phyloP scores from a whole-genome alignment of 805 yeast species.

The Citeromyces matritensis region DNA sequence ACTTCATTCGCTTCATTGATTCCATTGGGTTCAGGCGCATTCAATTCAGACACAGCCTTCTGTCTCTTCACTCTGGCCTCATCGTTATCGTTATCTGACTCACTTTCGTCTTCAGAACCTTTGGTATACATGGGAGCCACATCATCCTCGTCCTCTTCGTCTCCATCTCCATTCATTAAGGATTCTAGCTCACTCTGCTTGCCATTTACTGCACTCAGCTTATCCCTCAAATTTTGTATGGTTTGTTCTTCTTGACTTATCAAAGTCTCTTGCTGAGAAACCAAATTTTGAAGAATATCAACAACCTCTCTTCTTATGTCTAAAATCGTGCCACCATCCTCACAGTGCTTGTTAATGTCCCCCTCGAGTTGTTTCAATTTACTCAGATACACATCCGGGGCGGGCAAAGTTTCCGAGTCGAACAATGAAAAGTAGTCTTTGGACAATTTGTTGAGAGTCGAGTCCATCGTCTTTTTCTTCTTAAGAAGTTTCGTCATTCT shows the following conservation, averaged over 20 bases:
- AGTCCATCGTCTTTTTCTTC: slow-evolving; percentile 7
- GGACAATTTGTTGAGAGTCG: slow-evolving; percentile 7
- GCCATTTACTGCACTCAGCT: slow-evolving; percentile 11
- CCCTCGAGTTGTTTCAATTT: slow-evolving; percentile 7
- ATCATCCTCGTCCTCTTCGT: slow-evolving; percentile 7
- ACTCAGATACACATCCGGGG: slow-evolving; percentile 13
- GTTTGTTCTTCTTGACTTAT: slow-evolving; percentile 7
- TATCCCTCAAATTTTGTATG: slow-evolving; percentile 5
- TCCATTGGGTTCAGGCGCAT: no score
- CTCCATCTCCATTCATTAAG: slow-evolving; percentile 3
- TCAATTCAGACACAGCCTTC: no score
- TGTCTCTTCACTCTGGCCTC: slow-evolving; percentile 1
- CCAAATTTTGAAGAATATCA: slow-evolving; percentile 2
- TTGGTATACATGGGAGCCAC: slow-evolving; percentile 5
- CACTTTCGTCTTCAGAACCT: slow-evolving; percentile 5
- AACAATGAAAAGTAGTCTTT: slow-evolving; percentile 10
- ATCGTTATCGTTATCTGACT: slow-evolving; percentile 4
- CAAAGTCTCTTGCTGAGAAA: slow-evolving; percentile 12
- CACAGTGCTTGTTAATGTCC: slow-evolving; percentile 3
- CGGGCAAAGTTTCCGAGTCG: slow-evolving; percentile 14
- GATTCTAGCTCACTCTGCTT: slow-evolving; percentile 6
- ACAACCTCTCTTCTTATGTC: slow-evolving; percentile 10
- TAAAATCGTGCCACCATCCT: slow-evolving; percentile 3
- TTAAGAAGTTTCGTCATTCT: slow-evolving; percentile 10
- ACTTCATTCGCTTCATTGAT: no score